A percentile compares a stretch with the other conserved stretches of the same genome.
These are phyloP conservation scores for Acacia acuminata DNA, from an alignment of 306 rosid species.

Conservation along the genomic window DNA sequence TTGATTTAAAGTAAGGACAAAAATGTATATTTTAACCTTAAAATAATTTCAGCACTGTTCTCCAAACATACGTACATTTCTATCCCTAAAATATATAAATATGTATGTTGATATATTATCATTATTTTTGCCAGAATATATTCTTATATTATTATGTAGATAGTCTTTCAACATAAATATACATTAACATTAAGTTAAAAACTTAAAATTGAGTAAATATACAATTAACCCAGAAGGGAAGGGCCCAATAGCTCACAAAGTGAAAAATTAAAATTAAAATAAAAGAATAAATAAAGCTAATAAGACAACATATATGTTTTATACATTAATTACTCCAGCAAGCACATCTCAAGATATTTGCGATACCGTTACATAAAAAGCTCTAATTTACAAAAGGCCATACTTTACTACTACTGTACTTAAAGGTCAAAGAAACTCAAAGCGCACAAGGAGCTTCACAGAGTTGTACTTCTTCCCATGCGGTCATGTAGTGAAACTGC, in stretches of 20 bases:
- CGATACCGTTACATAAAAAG: slow-evolving; percentile 23
- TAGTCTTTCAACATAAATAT: neutral
- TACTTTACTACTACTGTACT: slow-evolving; percentile 2
- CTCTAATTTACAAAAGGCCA: slow-evolving; percentile 25
- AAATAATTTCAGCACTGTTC: too few species aligned
- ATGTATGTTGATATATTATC: too few species aligned
- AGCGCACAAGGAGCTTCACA: slow-evolving; percentile 90
- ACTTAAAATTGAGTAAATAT: neutral
- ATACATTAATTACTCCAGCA: neutral
- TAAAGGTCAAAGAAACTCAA: slow-evolving; percentile 55
- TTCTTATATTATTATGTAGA: neutral
- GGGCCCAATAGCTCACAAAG: neutral
- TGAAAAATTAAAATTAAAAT: neutral
- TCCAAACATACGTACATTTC: too few species aligned
- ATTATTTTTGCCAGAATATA: too few species aligned
- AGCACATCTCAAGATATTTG: slow-evolving; percentile 20
- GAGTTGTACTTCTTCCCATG: slow-evolving; percentile 67
- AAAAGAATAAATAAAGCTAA: neutral
- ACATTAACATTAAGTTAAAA: neutral
- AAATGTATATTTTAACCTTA: too few species aligned
- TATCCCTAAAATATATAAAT: neutral
- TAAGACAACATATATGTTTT: neutral
- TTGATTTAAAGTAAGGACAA: too few species aligned
- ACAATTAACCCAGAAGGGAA: neutral
- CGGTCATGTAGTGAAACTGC: slow-evolving; percentile 57